A percentile compares a stretch with the other conserved stretches of the same genome.
phyloP scores from a whole-genome alignment of 2,329 filamentous ascomycete genomes.

The Neopestalotiopsis sp. region DNA sequence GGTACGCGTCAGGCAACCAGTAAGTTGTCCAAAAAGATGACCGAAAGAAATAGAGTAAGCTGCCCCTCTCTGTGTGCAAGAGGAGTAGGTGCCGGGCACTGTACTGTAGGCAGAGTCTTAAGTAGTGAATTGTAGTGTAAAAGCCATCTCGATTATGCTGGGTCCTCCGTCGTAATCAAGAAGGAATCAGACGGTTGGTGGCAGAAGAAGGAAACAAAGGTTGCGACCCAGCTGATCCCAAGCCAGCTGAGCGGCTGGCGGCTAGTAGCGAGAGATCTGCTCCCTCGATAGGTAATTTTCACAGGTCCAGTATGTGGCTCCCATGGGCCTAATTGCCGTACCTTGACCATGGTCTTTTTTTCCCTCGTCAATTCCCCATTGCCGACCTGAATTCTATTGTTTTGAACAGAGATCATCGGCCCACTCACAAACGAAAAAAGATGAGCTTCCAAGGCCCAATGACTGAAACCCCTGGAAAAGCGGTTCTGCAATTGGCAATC shows the following conservation, averaged over 20 bases:
- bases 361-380: constrained; percentile 7
- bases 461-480: constrained; percentile 10
- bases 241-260: background rate
- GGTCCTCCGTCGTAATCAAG: background rate
- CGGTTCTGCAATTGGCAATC: constrained; percentile 26
- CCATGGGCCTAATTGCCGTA: constrained; percentile 8
- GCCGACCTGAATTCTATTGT: background rate
- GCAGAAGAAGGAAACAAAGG: background rate
- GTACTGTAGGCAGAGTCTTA: background rate
- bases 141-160: background rate
- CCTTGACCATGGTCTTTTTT: background rate
- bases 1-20: constrained; percentile 14
- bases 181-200: background rate
- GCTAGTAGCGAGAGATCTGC: background rate
- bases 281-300: background rate
- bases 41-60: background rate
- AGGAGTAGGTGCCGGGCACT: background rate
- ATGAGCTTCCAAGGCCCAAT: constrained; percentile 11
- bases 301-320: background rate
- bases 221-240: background rate
- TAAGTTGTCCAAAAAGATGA: background rate
- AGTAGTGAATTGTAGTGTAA: too few relatives aligned
- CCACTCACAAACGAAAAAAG: background rate
- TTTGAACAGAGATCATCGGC: constrained; percentile 12
- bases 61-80: background rate